Percentiles rank a stretch among this genome's conserved stretches.
phyloP scores from a whole-genome alignment of 2,329 filamentous ascomycete species.

The Botrytis fragariae region DNA sequence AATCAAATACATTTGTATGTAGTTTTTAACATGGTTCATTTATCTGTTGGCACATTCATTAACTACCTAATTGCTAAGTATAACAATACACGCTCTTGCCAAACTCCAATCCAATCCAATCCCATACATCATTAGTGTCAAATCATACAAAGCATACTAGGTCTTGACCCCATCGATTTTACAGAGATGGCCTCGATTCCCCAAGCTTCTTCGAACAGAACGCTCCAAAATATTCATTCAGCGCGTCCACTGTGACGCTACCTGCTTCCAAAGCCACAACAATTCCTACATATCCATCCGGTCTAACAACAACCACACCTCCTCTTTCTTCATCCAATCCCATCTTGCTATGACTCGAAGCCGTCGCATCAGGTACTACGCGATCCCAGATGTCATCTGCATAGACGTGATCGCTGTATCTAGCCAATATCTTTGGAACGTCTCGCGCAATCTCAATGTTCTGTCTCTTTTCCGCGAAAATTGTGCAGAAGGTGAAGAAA shows the following conservation, averaged over 20 bases:
- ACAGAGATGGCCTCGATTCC: constrained; percentile 43
- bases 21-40: background rate
- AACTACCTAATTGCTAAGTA: background rate
- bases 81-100: background rate
- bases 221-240: constrained; percentile 77
- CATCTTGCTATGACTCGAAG: constrained; percentile 82
- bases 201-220: constrained; percentile 65
- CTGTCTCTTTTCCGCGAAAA: constrained; percentile 67
- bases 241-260: constrained; percentile 71
- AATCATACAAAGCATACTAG: background rate
- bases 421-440: constrained; percentile 66
- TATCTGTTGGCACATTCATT: background rate
- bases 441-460: constrained; percentile 71
- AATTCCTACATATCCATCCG: constrained; percentile 82
- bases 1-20: background rate
- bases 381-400: constrained; percentile 79
- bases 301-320: constrained; percentile 78
- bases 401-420: constrained; percentile 81
- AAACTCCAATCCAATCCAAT: background rate
- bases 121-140: background rate
- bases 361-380: constrained; percentile 65
- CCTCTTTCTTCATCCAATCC: constrained; percentile 71
- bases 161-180: constrained; percentile 9
- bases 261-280: constrained; percentile 74
- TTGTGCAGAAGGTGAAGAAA: constrained; percentile 76